These are phyloP conservation scores for Cyclocybe aegerita DNA, from an alignment of 768 basidiomycete species.

Conservation along the genomic window DNA sequence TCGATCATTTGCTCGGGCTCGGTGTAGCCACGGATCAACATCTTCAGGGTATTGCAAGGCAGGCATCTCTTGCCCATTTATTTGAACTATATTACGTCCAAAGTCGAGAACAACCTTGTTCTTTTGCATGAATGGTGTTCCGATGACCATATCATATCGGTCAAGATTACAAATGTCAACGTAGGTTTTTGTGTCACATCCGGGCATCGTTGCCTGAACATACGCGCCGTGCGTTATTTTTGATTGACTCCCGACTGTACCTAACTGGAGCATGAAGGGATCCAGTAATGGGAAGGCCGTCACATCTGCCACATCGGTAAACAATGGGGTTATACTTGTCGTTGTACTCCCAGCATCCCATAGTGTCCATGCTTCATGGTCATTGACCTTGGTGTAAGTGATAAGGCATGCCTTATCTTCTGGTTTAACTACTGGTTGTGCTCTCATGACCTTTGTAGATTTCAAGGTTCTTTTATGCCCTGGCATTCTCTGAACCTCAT, in stretches of 20 bases:
- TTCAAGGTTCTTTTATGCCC: too few relatives aligned
- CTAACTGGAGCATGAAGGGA: slow-evolving; percentile 26
- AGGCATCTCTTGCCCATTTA: slow-evolving; percentile 3
- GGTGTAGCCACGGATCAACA: background rate
- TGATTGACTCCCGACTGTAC: slow-evolving; percentile 27
- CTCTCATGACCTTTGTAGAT: too few relatives aligned
- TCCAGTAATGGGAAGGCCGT: slow-evolving; percentile 9
- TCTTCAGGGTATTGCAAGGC: background rate
- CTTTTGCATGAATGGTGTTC: slow-evolving; percentile 29
- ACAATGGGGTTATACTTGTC: slow-evolving; percentile 14
- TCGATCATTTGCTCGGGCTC: slow-evolving; percentile 1
- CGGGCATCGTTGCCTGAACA: slow-evolving; percentile 7
- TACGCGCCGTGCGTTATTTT: slow-evolving; percentile 26
- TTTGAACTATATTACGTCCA: slow-evolving; percentile 24
- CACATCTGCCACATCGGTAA: slow-evolving; percentile 13
- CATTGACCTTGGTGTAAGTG: slow-evolving; percentile 7
- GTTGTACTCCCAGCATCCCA: slow-evolving; percentile 24
- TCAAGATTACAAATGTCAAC: slow-evolving; percentile 36
- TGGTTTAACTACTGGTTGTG: background rate
- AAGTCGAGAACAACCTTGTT: slow-evolving; percentile 17
- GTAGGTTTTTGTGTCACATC: slow-evolving; percentile 12
- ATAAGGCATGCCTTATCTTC: slow-evolving; percentile 16
- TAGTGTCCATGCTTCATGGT: slow-evolving; percentile 15
- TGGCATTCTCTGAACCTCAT: background rate
- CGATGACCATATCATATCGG: slow-evolving; percentile 33